Evolutionary conservation across 108 stramenopile genomes (phyloP).

Genomic region (Cylindrotheca closterium): DNA sequence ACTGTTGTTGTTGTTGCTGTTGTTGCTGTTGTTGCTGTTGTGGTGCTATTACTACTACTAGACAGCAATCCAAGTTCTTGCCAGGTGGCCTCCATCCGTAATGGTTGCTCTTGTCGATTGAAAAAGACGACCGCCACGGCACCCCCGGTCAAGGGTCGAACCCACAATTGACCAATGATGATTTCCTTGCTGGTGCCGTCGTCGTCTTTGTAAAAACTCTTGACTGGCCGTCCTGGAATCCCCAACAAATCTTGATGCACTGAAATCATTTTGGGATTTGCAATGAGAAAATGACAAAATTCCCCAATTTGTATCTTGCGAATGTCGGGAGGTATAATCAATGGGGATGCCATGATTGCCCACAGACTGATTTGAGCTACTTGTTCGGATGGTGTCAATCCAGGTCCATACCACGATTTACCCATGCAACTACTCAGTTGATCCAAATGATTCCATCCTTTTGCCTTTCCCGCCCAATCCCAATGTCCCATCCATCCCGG

Average conservation of each 20-base stretch:
- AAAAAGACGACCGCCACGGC: conserved; percentile 5
- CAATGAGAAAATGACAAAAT: conserved; percentile 2
- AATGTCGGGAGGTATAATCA: conserved; percentile 2
- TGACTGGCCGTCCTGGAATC: not conserved
- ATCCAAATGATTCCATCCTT: conserved; percentile 12
- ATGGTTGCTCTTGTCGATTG: conserved; percentile 3
- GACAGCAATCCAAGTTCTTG: no score
- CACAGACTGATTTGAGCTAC: not conserved
- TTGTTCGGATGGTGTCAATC: conserved; percentile 6
- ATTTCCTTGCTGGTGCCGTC: no score
- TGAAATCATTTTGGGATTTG: not conserved
- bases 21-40: no score
- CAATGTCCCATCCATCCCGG: conserved; percentile 5
- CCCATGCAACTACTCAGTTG: conserved; percentile 3
- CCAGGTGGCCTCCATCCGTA: no score
- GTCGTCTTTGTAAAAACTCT: not conserved
- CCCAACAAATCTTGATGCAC: conserved; percentile 11
- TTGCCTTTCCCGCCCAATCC: conserved; percentile 5
- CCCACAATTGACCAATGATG: not conserved
- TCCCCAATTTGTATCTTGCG: not conserved
- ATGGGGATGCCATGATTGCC: conserved; percentile 1
- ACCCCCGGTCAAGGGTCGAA: not conserved
- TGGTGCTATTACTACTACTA: no score
- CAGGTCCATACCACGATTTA: conserved; percentile 6
- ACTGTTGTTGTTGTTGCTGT: no score